Evolutionary conservation across 2,329 filamentous ascomycete genomes (phyloP).

Genomic region (Geosmithia putterillii): DNA sequence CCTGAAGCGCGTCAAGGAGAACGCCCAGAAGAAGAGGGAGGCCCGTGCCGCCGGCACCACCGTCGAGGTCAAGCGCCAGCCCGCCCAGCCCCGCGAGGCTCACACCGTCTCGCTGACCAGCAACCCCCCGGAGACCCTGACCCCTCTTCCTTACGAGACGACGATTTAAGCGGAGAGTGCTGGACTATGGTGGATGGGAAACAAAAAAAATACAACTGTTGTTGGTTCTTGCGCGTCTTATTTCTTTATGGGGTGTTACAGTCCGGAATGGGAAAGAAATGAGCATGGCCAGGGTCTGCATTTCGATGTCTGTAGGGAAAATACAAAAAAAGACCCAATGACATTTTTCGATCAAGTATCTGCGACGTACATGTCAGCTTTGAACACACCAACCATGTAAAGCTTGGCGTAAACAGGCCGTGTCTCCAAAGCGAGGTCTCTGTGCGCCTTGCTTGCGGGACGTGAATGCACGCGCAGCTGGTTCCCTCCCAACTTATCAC

Average conservation of each 20-base stretch:
- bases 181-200: conserved; percentile 8
- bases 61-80: conserved; percentile 87
- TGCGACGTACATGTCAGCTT: background rate
- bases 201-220: background rate
- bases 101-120: conserved; percentile 69
- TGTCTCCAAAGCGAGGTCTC: too few relatives aligned
- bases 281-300: conserved; percentile 28
- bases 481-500: too few relatives aligned
- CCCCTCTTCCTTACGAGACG: conserved; percentile 92
- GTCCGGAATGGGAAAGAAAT: conserved; percentile 29
- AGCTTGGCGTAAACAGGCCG: too few relatives aligned
- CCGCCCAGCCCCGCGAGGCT: conserved; percentile 66
- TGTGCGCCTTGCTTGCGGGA: too few relatives aligned
- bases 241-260: conserved; percentile 27
- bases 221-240: conserved; percentile 22
- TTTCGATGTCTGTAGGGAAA: conserved; percentile 27
- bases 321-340: conserved; percentile 19
- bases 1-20: conserved; percentile 90
- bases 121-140: conserved; percentile 82
- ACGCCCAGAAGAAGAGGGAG: conserved; percentile 84
- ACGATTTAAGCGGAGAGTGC: conserved; percentile 62
- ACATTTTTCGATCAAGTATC: conserved; percentile 10
- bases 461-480: too few relatives aligned
- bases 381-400: too few relatives aligned
- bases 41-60: conserved; percentile 81